phyloP scores from a whole-genome alignment of 2,329 filamentous ascomycete species.

The Calonectria crousiana region DNA sequence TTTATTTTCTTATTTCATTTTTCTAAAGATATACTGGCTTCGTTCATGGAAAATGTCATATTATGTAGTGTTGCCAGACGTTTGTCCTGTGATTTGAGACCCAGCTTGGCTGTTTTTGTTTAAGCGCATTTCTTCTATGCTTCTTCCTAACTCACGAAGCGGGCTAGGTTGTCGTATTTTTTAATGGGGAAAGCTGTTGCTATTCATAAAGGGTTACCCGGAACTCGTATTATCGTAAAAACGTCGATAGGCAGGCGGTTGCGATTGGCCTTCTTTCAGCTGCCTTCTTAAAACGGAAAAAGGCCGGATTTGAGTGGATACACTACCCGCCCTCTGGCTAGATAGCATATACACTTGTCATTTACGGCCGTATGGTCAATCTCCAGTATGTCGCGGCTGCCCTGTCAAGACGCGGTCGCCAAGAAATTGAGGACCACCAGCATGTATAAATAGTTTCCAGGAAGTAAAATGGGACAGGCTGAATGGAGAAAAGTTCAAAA shows the following conservation, averaged over 20 bases:
- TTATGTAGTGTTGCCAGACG: too few species aligned
- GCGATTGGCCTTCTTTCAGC: slow-evolving; percentile 15
- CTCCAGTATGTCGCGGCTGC: background rate
- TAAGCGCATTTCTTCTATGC: too few species aligned
- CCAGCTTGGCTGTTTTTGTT: too few species aligned
- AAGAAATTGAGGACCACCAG: background rate
- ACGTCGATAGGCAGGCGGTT: background rate
- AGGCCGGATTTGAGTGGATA: background rate
- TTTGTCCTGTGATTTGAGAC: too few species aligned
- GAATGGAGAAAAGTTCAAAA: background rate
- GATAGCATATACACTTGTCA: background rate
- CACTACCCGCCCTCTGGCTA: background rate
- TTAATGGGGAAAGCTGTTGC: too few species aligned
- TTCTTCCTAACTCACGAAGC: too few species aligned
- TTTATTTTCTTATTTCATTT: too few species aligned
- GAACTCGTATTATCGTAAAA: background rate
- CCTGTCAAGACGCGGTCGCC: background rate
- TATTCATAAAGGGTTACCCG: too few species aligned
- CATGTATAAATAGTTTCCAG: background rate
- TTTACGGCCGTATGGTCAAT: background rate
- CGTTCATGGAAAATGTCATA: too few species aligned
- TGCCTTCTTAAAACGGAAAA: slow-evolving; percentile 57
- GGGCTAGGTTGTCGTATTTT: too few species aligned
- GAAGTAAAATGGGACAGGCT: background rate
- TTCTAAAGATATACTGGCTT: too few species aligned